These are phyloP conservation scores for Halophytophthora polymorphica DNA, from an alignment of 352 stramenopile genomes.

Conservation along the genomic window DNA sequence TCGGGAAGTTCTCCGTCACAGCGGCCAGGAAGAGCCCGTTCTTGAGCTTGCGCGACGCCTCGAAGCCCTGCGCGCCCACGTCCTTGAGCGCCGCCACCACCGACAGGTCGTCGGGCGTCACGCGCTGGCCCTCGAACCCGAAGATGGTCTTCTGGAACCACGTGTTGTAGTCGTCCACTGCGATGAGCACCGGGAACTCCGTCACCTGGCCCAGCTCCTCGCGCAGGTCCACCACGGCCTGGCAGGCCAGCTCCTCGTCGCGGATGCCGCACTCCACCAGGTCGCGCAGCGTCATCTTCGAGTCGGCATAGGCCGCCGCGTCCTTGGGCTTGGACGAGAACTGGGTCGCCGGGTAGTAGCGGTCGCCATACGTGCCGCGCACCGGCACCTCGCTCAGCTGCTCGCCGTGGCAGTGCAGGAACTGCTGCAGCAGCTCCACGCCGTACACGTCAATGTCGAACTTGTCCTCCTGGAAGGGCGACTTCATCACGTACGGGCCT, in stretches of 20 bases:
- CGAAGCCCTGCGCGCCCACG: conserved; percentile 58
- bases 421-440: conserved; percentile 75
- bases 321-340: conserved; percentile 77
- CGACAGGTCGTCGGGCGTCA: conserved; percentile 74
- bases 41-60: conserved; percentile 53
- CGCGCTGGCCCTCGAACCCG: conserved; percentile 78
- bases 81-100: conserved; percentile 77
- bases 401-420: conserved; percentile 70
- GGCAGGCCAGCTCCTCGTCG: conserved; percentile 79
- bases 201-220: conserved; percentile 72
- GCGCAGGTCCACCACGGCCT: conserved; percentile 78
- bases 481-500: conserved; percentile 84
- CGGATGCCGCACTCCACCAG: conserved; percentile 76
- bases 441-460: conserved; percentile 86
- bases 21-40: conserved; percentile 84
- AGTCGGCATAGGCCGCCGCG: conserved; percentile 43
- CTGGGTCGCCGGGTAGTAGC: conserved; percentile 72
- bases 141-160: conserved; percentile 87
- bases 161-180: conserved; percentile 88
- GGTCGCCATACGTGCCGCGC: conserved; percentile 68
- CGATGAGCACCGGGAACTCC: conserved; percentile 84
- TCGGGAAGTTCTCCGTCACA: conserved; percentile 83
- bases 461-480: conserved; percentile 70
- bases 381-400: conserved; percentile 64
- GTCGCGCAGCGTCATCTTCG: conserved; percentile 67